Evolutionary conservation across 1,139 yeast species (phyloP).

Genomic region (Citeromyces hawaiiensis): DNA sequence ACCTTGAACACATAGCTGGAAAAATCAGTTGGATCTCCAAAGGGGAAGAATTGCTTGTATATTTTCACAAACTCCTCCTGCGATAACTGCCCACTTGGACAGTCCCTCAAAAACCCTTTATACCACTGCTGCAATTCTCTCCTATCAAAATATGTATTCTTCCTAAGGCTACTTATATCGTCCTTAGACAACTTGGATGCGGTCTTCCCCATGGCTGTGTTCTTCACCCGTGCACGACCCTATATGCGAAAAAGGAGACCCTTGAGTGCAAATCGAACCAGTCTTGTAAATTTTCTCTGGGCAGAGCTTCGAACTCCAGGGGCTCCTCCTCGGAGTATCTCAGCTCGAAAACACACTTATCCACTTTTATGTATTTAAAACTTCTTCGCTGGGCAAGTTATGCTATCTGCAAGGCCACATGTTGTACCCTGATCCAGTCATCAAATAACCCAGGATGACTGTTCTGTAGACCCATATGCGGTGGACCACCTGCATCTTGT

Average conservation of each 20-base stretch:
- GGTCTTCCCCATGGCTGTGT: conserved; percentile 70
- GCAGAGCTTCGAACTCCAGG: conserved; percentile 19
- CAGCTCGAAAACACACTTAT: conserved; percentile 21
- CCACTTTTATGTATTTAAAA: conserved; percentile 30
- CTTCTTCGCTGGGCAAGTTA: conserved; percentile 17
- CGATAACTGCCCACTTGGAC: conserved; percentile 82
- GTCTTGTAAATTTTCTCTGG: conserved; percentile 23
- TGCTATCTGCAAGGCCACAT: conserved; percentile 22
- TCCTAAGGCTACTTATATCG: conserved; percentile 71
- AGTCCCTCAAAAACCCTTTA: conserved; percentile 86
- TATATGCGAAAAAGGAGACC: not conserved
- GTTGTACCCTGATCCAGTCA: conserved; percentile 45
- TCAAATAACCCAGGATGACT: conserved; percentile 41
- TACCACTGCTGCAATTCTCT: conserved; percentile 97
- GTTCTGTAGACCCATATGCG: conserved; percentile 42
- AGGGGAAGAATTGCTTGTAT: conserved; percentile 94
- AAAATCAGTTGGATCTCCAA: conserved; percentile 92
- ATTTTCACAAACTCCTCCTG: conserved; percentile 85
- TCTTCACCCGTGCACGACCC: not conserved
- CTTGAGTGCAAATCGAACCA: conserved; percentile 23
- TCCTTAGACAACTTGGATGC: conserved; percentile 89
- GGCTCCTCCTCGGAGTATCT: conserved; percentile 4
- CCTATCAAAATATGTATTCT: conserved; percentile 83
- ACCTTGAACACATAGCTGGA: conserved; percentile 81
- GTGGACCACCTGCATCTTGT: conserved; percentile 36